Conservation (phyloP, 768 basidiomycete species). For the Hydnomerulius pinastri region DNA sequence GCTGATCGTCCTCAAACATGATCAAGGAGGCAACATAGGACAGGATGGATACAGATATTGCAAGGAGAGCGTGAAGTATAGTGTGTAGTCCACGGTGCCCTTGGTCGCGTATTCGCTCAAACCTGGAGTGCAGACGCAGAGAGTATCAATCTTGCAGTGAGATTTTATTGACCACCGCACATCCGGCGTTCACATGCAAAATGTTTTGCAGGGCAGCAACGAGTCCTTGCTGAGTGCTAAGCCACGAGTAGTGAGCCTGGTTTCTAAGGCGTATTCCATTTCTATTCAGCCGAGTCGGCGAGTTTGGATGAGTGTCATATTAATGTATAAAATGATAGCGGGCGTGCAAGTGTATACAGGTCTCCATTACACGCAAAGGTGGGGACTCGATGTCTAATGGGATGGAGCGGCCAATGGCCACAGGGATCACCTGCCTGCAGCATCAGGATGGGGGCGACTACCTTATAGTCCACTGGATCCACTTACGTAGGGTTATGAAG, state of each 20-base stretch:
- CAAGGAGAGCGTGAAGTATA: too few species aligned
- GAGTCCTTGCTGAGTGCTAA: too few species aligned
- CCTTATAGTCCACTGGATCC: not conserved
- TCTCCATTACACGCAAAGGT: not conserved
- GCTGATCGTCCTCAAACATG: not conserved
- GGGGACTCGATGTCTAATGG: not conserved
- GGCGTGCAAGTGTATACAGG: not conserved
- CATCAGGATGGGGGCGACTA: constrained; percentile 1
- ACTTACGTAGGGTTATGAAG: constrained; percentile 24
- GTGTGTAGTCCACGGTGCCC: too few species aligned
- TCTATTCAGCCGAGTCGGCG: not conserved
- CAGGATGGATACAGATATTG: too few species aligned
- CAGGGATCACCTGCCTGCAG: not conserved
- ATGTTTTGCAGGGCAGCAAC: too few species aligned
- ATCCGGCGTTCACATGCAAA: too few species aligned
- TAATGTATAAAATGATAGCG: not conserved
- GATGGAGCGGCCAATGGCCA: not conserved
- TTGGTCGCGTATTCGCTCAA: too few species aligned
- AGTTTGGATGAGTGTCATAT: not conserved
- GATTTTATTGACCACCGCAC: too few species aligned
- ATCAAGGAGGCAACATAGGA: too few species aligned
- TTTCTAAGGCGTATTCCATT: not conserved
- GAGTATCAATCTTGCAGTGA: too few species aligned
- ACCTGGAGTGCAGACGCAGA: too few species aligned
- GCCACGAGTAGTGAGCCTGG: too few species aligned